A percentile compares a stretch with the other conserved stretches of the same genome.
phyloP scores from a whole-genome alignment of 2,329 filamentous ascomycete genomes.

The Monilinia vaccinii-corymbosi region DNA sequence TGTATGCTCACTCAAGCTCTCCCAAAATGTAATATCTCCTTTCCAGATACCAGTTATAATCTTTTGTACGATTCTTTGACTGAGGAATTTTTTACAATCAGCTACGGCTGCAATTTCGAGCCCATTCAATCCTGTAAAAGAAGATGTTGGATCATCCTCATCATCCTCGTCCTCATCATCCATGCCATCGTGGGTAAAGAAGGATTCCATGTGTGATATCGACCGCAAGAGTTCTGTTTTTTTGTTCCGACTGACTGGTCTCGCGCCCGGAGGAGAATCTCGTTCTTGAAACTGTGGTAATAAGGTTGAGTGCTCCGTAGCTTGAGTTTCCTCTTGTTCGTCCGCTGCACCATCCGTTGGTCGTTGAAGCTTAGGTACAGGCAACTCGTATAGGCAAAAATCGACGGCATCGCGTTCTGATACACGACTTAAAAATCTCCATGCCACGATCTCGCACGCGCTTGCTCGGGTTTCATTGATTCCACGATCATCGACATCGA shows the following conservation, averaged over 20 bases:
- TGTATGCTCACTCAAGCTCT: constrained; percentile 61
- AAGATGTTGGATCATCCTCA: constrained; percentile 54
- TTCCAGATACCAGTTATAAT: constrained; percentile 80
- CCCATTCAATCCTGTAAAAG: constrained; percentile 74
- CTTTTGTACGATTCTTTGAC: constrained; percentile 71
- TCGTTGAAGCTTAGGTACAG: constrained; percentile 25
- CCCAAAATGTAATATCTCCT: constrained; percentile 83
- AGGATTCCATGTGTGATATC: constrained; percentile 40
- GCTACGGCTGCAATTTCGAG: constrained; percentile 79
- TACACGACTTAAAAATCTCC: constrained; percentile 64
- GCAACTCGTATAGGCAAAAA: constrained; percentile 65
- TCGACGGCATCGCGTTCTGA: constrained; percentile 67
- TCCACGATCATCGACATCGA: constrained; percentile 51
- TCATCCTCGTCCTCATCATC: too few species aligned
- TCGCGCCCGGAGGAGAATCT: constrained; percentile 9
- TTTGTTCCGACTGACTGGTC: constrained; percentile 21
- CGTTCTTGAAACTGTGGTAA: constrained; percentile 24
- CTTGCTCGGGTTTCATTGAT: constrained; percentile 60
- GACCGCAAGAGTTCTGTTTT: constrained; percentile 35
- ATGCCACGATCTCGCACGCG: constrained; percentile 74
- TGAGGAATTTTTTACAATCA: constrained; percentile 75
- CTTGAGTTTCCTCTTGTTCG: constrained; percentile 10
- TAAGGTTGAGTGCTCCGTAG: constrained; percentile 22
- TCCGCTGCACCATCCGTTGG: not conserved
- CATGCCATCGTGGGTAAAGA: constrained; percentile 30